Evolutionary conservation across 163 green algal species (phyloP), one percentile per base, ranked within the genome.

Genomic region (Volvox carteri): DNA sequence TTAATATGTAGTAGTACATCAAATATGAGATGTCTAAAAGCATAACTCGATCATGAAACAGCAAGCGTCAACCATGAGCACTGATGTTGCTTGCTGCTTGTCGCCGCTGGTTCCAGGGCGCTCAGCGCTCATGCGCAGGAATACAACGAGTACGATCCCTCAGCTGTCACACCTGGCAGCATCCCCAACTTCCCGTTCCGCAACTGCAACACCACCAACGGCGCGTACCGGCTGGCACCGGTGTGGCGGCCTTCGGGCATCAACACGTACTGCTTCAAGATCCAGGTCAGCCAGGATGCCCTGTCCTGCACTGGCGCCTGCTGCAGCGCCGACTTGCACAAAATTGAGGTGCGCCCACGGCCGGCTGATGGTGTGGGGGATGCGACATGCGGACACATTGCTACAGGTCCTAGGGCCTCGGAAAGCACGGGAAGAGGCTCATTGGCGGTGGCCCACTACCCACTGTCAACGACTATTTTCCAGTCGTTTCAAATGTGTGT

Each of bases 301-400:
- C 62, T 16, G 4, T 21, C 30, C 50, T 85, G 77, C 77, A 73
- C 35, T 2, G n/a, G 39, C 41, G 41, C 25, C 12, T 85, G 77
- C 77, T 85, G 77, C 52, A 73, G 23, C 18, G 52, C 52, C 33
- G 77, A 72, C 37, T 52, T 85, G 50, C 65, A 73, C 46, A 85
- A 85, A 56, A 85, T 85, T 39, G 77, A 85, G 46, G 75, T 84
- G 28, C 21, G 72, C 25, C n/a, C n/a, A n/a, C n/a, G n/a, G n/a
- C n/a, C n/a, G n/a, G n/a, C n/a, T n/a, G n/a, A n/a, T n/a, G n/a
- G n/a, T n/a, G n/a, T n/a, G n/a, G n/a, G n/a, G n/a, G n/a, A n/a
- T n/a, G n/a, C n/a, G n/a, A n/a, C n/a, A n/a, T n/a, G n/a, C n/a
- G n/a, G n/a, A n/a, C n/a, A n/a, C n/a, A n/a, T n/a, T n/a, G n/a